phyloP scores from a whole-genome alignment of 2,329 filamentous ascomycete genomes.

The Ceratocystis variospora region DNA sequence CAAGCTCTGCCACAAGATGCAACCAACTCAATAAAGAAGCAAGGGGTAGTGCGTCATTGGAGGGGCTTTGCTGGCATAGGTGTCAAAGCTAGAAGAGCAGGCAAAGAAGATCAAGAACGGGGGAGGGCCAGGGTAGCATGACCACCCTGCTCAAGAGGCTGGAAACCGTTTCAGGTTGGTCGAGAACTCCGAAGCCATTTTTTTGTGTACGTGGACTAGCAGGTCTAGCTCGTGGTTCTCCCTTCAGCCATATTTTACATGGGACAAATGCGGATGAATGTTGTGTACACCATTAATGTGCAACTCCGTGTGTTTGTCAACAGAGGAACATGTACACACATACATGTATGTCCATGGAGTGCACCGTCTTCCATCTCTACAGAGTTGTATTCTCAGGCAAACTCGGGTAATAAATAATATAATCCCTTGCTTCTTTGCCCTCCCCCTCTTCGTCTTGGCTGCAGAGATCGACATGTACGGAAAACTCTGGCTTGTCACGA shows the following conservation, averaged over 20 bases:
- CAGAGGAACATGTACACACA: neutral
- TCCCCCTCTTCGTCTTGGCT: neutral
- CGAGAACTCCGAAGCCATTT: constrained; percentile 2
- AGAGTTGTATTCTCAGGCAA: neutral
- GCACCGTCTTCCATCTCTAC: neutral
- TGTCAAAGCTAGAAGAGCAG: neutral
- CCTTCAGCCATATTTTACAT: too few species aligned
- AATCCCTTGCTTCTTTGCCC: neutral
- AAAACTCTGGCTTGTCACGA: constrained; percentile 1
- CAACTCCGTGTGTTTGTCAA: neutral
- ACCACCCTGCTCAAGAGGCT: neutral
- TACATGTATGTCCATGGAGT: neutral
- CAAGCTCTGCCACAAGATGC: neutral
- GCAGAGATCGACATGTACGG: neutral
- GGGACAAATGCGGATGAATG: too few species aligned
- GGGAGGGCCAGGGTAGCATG: neutral
- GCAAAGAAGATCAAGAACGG: neutral
- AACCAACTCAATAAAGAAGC: neutral
- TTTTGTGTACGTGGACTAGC: neutral
- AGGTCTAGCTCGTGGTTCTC: too few species aligned
- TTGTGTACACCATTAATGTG: neutral
- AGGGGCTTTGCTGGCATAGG: neutral
- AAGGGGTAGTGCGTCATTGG: constrained; percentile 1
- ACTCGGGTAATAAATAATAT: neutral
- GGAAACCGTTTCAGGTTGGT: constrained; percentile 3